These are phyloP conservation scores for Mycena capillaripes DNA, from an alignment of 768 basidiomycete genomes.

Conservation along the genomic window DNA sequence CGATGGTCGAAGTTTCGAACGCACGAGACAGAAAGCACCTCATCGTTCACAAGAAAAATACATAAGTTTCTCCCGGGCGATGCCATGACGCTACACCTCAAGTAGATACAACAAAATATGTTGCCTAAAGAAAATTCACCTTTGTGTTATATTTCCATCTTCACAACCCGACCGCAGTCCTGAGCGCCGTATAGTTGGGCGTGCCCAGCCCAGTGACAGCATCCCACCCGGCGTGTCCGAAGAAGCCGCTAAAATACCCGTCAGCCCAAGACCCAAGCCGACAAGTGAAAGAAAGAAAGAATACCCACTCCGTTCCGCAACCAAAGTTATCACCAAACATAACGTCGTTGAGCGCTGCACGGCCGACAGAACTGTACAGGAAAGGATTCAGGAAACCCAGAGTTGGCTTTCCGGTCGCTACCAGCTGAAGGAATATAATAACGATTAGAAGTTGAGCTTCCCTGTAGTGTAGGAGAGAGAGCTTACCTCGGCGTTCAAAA, in stretches of 20 bases:
- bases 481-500: conserved; percentile 55
- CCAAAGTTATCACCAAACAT: conserved; percentile 52
- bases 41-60: background rate
- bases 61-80: background rate
- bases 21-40: background rate
- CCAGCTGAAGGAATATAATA: conserved; percentile 42
- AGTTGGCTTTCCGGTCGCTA: conserved; percentile 44
- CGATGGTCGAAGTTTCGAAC: too few species aligned
- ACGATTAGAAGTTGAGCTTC: conserved; percentile 11
- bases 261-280: background rate
- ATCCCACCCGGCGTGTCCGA: conserved; percentile 13
- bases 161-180: too few species aligned
- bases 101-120: conserved; percentile 3
- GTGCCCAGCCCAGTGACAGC: too few species aligned
- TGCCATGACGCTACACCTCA: background rate
- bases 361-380: conserved; percentile 51
- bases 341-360: conserved; percentile 52
- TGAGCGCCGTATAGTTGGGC: conserved; percentile 5
- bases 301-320: conserved; percentile 44
- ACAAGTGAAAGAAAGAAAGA: background rate
- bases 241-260: conserved; percentile 9
- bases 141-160: background rate
- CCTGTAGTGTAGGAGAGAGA: background rate
- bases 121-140: background rate
- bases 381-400: conserved; percentile 49